These are phyloP conservation scores for Mollisia scopiformis DNA, from an alignment of 2,329 filamentous ascomycete genomes.

Conservation along the genomic window DNA sequence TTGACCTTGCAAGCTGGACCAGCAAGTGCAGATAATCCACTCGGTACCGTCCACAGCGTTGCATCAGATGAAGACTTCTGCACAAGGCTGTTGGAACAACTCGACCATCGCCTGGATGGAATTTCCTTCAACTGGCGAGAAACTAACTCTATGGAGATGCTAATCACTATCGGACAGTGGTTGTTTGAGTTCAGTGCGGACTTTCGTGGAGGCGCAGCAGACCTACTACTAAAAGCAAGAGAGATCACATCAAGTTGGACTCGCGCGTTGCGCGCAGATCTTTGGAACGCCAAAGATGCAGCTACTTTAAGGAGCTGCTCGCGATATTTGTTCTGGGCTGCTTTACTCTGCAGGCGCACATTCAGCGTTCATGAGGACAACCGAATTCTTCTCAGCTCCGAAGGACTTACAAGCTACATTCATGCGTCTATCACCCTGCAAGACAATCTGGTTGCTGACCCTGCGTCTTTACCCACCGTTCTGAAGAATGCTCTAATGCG, in stretches of 20 bases:
- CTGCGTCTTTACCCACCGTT: constrained; percentile 36
- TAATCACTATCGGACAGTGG: constrained; percentile 55
- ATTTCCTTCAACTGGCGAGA: constrained; percentile 64
- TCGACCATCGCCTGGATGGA: constrained; percentile 47
- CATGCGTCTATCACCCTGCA: constrained; percentile 48
- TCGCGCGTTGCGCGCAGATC: constrained; percentile 47
- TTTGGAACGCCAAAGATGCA: constrained; percentile 41
- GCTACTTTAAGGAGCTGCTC: constrained; percentile 43
- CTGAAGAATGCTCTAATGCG: constrained; percentile 46
- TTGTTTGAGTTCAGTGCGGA: constrained; percentile 32
- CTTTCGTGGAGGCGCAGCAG: constrained; percentile 5
- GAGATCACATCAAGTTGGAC: constrained; percentile 54
- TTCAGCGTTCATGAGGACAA: constrained; percentile 22
- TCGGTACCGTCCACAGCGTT: constrained; percentile 51
- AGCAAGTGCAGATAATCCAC: constrained; percentile 26
- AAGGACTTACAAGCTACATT: constrained; percentile 38
- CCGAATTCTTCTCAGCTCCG: not conserved
- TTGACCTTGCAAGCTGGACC: constrained; percentile 61
- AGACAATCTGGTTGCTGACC: constrained; percentile 46
- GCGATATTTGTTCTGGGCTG: constrained; percentile 54
- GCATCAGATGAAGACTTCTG: constrained; percentile 57
- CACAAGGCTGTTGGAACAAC: constrained; percentile 46
- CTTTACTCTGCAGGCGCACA: constrained; percentile 57
- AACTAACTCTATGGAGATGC: constrained; percentile 56
- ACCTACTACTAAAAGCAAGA: constrained; percentile 46